Evolutionary conservation across 2,329 filamentous ascomycete genomes (phyloP).

Genomic region (Xylaria sp.): DNA sequence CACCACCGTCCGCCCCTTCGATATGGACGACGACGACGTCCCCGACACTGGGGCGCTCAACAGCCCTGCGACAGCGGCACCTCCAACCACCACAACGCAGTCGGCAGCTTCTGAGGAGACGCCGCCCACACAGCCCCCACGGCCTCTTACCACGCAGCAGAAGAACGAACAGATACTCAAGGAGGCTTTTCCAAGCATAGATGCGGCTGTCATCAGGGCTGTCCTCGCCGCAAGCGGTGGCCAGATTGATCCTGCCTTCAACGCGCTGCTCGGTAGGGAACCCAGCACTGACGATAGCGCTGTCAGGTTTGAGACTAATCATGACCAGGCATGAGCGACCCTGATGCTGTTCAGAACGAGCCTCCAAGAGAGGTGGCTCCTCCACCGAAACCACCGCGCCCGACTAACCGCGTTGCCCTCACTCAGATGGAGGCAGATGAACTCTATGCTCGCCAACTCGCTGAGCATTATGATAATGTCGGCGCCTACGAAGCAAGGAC

Average conservation of each 20-base stretch:
- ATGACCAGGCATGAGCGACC: slow-evolving; percentile 77
- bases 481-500: slow-evolving; percentile 68
- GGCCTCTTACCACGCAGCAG: slow-evolving; percentile 82
- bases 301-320: slow-evolving; percentile 31
- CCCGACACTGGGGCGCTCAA: slow-evolving; percentile 67
- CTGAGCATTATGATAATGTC: slow-evolving; percentile 83
- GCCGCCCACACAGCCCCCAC: slow-evolving; percentile 81
- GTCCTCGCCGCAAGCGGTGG: slow-evolving; percentile 87
- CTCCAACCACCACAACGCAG: slow-evolving; percentile 46
- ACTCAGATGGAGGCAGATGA: slow-evolving; percentile 92
- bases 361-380: slow-evolving; percentile 66
- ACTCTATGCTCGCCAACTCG: slow-evolving; percentile 88
- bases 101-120: slow-evolving; percentile 51
- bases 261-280: slow-evolving; percentile 82
- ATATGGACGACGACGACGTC: slow-evolving; percentile 76
- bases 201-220: slow-evolving; percentile 82
- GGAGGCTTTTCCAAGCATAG: slow-evolving; percentile 91
- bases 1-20: slow-evolving; percentile 71
- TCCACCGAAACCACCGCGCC: slow-evolving; percentile 84
- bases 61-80: slow-evolving; percentile 52
- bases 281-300: neutral
- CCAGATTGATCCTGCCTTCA: slow-evolving; percentile 92
- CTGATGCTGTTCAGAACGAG: slow-evolving; percentile 69
- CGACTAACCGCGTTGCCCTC: slow-evolving; percentile 69
- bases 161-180: slow-evolving; percentile 89